Evolutionary conservation across 352 stramenopile species (phyloP).

Genomic region (Chrysophaeum taylorii): DNA sequence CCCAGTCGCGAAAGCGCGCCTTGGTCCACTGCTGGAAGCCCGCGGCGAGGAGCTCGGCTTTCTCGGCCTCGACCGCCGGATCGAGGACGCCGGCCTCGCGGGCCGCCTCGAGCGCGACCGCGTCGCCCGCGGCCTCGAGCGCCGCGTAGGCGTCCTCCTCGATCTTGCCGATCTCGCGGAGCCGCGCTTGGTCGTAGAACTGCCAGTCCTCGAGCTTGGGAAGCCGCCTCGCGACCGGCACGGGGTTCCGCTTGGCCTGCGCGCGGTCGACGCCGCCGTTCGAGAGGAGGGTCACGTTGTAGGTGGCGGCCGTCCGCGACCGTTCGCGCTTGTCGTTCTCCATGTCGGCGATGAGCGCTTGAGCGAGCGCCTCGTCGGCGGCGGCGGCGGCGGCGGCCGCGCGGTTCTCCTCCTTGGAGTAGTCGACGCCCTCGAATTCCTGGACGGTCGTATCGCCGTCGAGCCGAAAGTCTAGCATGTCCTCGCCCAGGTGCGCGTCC

Average conservation of each 20-base stretch:
- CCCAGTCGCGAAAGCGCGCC: conserved; percentile 77
- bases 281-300: conserved; percentile 27
- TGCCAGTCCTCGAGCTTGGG: conserved; percentile 67
- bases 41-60: conserved; percentile 75
- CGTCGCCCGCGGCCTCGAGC: conserved; percentile 39
- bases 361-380: conserved; percentile 31
- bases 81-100: conserved; percentile 38
- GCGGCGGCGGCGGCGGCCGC: too few relatives aligned
- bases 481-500: conserved; percentile 62
- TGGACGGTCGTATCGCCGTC: conserved; percentile 79
- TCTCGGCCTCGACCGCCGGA: conserved; percentile 64
- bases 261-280: conserved; percentile 49
- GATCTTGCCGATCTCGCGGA: conserved; percentile 55
- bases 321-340: conserved; percentile 43
- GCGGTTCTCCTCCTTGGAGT: conserved; percentile 55
- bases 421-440: conserved; percentile 83
- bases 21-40: conserved; percentile 85
- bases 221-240: conserved; percentile 55
- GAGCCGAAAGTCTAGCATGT: conserved; percentile 69
- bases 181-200: conserved; percentile 62
- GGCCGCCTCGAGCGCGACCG: conserved; percentile 28
- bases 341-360: conserved; percentile 18
- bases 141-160: conserved; percentile 55
- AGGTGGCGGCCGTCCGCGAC: conserved; percentile 37
- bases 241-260: conserved; percentile 52